phyloP scores from a whole-genome alignment of 768 basidiomycete genomes.

The Hygrocybe punicea region DNA sequence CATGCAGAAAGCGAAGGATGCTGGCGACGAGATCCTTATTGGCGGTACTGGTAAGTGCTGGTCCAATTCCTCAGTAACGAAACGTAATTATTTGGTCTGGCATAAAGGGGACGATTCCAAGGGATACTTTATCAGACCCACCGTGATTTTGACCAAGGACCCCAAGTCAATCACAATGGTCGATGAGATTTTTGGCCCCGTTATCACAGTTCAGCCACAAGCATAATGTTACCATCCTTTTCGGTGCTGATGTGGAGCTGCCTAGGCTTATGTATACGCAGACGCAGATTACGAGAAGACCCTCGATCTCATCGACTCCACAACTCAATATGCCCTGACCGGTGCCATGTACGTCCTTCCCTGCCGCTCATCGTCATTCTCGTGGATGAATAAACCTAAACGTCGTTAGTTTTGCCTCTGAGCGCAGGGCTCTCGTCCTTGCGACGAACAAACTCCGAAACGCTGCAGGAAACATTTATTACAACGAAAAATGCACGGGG shows the following conservation, averaged over 20 bases:
- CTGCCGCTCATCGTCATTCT: neutral
- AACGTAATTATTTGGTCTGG: neutral
- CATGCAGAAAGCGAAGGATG: conserved; percentile 80
- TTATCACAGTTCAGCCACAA: conserved; percentile 63
- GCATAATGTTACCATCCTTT: neutral
- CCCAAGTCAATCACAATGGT: conserved; percentile 85
- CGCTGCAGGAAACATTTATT: conserved; percentile 94
- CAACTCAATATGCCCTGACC: conserved; percentile 89
- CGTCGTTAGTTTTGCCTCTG: conserved; percentile 78
- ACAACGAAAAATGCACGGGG: conserved; percentile 97
- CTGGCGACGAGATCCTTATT: conserved; percentile 84
- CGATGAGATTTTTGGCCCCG: conserved; percentile 97
- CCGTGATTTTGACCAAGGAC: conserved; percentile 89
- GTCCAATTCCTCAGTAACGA: neutral
- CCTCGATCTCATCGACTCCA: conserved; percentile 79
- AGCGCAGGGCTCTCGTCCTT: conserved; percentile 73
- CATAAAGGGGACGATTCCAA: conserved; percentile 80
- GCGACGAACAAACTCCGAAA: conserved; percentile 84
- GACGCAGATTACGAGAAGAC: conserved; percentile 86
- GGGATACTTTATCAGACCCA: conserved; percentile 93
- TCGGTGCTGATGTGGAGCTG: neutral
- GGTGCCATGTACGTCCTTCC: conserved; percentile 72
- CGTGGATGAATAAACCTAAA: conserved; percentile 17
- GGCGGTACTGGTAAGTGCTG: conserved; percentile 67
- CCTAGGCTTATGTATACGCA: conserved; percentile 80